Evolutionary conservation across 2,329 filamentous ascomycete species (phyloP).

Genomic region (Hypoxylon rubiginosum): DNA sequence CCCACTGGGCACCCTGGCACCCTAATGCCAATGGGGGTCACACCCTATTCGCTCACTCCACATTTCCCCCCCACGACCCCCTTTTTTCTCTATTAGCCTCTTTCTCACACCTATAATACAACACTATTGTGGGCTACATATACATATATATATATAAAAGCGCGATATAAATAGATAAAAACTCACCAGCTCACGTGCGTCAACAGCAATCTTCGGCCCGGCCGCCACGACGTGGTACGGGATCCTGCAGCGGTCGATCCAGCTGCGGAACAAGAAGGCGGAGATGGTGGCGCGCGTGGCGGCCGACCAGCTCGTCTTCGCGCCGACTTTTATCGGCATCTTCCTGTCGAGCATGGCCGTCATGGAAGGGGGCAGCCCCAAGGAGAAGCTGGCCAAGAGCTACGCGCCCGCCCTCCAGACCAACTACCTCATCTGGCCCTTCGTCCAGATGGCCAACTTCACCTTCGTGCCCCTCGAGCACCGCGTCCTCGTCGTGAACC

Average conservation of each 20-base stretch:
- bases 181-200: conserved; percentile 11
- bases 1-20: too few relatives aligned
- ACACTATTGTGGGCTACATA: too few relatives aligned
- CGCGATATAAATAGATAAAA: background rate
- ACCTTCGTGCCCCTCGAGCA: conserved; percentile 86
- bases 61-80: background rate
- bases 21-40: background rate
- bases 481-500: conserved; percentile 87
- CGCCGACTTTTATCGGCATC: conserved; percentile 82
- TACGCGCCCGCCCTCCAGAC: conserved; percentile 80
- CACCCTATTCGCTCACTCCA: background rate
- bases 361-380: conserved; percentile 73
- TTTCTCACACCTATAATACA: background rate
- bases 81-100: background rate
- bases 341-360: conserved; percentile 90
- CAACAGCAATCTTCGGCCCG: conserved; percentile 83
- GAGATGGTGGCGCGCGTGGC: conserved; percentile 84
- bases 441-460: conserved; percentile 89
- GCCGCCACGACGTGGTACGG: conserved; percentile 89
- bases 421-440: conserved; percentile 91
- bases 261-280: conserved; percentile 72
- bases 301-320: conserved; percentile 85
- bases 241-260: conserved; percentile 79
- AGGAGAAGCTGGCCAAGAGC: conserved; percentile 78
- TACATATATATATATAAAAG: too few relatives aligned